These are phyloP conservation scores for Trichoderma afroharzianum DNA, from an alignment of 2,329 filamentous ascomycete species.

Conservation along the genomic window DNA sequence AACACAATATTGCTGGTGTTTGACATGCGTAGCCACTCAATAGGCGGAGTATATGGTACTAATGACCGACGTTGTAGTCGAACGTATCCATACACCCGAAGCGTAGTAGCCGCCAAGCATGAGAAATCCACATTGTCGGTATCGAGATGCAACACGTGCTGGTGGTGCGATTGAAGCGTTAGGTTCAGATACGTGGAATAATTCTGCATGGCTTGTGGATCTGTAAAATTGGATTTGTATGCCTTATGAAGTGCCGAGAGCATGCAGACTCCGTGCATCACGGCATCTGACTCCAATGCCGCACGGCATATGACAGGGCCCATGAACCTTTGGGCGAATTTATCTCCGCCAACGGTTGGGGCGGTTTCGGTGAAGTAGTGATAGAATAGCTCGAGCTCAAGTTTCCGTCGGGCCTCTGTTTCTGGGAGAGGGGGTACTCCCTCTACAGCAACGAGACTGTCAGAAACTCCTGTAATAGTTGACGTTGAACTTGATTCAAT, in stretches of 20 bases:
- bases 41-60: slow-evolving; percentile 21
- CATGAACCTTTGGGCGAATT: slow-evolving; percentile 14
- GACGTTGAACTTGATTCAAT: neutral
- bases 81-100: slow-evolving; percentile 22
- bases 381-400: slow-evolving; percentile 23
- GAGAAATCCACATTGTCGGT: slow-evolving; percentile 20
- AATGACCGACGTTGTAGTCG: slow-evolving; percentile 21
- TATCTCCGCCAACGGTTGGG: slow-evolving; percentile 19
- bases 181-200: slow-evolving; percentile 21
- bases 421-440: slow-evolving; percentile 13
- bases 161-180: slow-evolving; percentile 20
- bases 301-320: slow-evolving; percentile 15
- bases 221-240: neutral
- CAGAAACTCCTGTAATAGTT: neutral
- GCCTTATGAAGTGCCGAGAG: slow-evolving; percentile 21
- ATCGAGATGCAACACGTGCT: slow-evolving; percentile 20
- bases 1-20: slow-evolving; percentile 22
- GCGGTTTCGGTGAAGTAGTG: slow-evolving; percentile 22
- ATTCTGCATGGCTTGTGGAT: slow-evolving; percentile 4
- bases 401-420: slow-evolving; percentile 20
- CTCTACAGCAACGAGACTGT: neutral
- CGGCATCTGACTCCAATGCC: slow-evolving; percentile 21
- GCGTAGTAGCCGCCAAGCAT: slow-evolving; percentile 20
- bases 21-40: slow-evolving; percentile 23
- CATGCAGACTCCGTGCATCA: slow-evolving; percentile 22